Conservation (phyloP, 2,329 filamentous ascomycete species). For the Penicillium sp. region DNA sequence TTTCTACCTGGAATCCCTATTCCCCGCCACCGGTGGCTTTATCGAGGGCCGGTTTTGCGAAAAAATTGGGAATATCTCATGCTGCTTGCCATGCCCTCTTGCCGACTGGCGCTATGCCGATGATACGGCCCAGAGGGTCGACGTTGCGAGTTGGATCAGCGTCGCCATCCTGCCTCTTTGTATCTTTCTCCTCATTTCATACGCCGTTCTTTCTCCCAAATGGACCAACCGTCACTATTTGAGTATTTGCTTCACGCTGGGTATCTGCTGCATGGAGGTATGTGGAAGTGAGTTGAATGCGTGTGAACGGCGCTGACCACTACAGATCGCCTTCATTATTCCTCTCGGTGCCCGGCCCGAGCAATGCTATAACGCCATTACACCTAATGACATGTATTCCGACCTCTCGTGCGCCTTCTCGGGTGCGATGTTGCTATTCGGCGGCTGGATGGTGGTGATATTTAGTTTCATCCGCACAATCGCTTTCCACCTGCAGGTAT, state of each 20-base stretch:
- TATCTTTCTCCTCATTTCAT: constrained; percentile 75
- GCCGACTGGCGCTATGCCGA: constrained; percentile 71
- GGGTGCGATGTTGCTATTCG: constrained; percentile 79
- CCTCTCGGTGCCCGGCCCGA: constrained; percentile 75
- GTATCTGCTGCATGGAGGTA: constrained; percentile 75
- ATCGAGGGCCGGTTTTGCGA: constrained; percentile 62
- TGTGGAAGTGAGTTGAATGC: constrained; percentile 11
- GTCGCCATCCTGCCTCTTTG: constrained; percentile 70
- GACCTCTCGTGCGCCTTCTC: constrained; percentile 82
- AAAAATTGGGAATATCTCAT: constrained; percentile 53
- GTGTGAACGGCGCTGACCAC: constrained; percentile 9
- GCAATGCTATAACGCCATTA: constrained; percentile 86
- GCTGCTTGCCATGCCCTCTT: constrained; percentile 88
- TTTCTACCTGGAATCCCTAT: constrained; percentile 65
- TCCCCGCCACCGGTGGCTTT: constrained; percentile 61
- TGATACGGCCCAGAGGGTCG: constrained; percentile 56
- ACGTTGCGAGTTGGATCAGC: constrained; percentile 77
- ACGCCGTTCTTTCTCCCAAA: constrained; percentile 75
- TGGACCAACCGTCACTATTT: constrained; percentile 92
- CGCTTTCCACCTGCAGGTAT: constrained; percentile 94
- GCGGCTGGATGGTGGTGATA: constrained; percentile 78
- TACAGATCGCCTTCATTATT: constrained; percentile 82
- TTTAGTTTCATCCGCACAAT: constrained; percentile 88
- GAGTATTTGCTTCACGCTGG: constrained; percentile 78
- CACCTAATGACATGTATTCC: constrained; percentile 86